These are phyloP conservation scores for Phylloporus arenicola DNA, from an alignment of 768 basidiomycete genomes.

Conservation along the genomic window DNA sequence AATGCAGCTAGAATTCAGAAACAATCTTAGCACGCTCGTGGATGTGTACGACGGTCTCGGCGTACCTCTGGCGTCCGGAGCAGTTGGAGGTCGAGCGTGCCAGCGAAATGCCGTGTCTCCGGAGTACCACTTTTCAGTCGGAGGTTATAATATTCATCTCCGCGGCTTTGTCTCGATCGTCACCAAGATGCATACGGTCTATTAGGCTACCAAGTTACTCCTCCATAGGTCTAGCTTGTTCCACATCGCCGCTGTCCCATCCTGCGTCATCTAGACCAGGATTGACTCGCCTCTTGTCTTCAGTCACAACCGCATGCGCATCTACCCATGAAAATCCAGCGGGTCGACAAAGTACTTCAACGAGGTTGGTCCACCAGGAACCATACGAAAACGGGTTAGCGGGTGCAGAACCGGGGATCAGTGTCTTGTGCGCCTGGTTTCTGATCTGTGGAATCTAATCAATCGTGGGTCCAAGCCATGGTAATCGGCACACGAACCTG, in stretches of 20 bases:
- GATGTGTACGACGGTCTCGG: slow-evolving; percentile 5
- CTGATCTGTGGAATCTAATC: slow-evolving; percentile 54
- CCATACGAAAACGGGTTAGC: slow-evolving; percentile 87
- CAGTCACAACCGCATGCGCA: slow-evolving; percentile 50
- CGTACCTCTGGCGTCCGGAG: slow-evolving; percentile 15
- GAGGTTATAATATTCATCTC: slow-evolving; percentile 21
- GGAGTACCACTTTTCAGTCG: slow-evolving; percentile 18
- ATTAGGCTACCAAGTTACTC: slow-evolving; percentile 7
- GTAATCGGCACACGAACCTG: slow-evolving; percentile 50
- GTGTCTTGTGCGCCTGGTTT: slow-evolving; percentile 71
- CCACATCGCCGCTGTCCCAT: slow-evolving; percentile 24
- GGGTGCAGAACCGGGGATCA: slow-evolving; percentile 59
- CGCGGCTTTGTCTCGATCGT: slow-evolving; percentile 10
- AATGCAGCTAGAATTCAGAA: slow-evolving; percentile 4
- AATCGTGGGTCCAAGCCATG: slow-evolving; percentile 3
- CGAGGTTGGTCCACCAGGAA: slow-evolving; percentile 66
- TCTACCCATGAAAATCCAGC: slow-evolving; percentile 78
- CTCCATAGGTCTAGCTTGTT: slow-evolving; percentile 10
- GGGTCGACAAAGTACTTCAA: slow-evolving; percentile 76
- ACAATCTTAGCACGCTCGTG: slow-evolving; percentile 10
- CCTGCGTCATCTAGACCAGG: slow-evolving; percentile 47
- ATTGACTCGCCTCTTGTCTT: slow-evolving; percentile 72
- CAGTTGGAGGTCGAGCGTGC: slow-evolving; percentile 12
- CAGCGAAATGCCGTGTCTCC: slow-evolving; percentile 27
- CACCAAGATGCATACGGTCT: neutral